Base-by-base conservation (phyloP, 2,329 filamentous ascomycete genomes). In the Cytospora mali region DNA sequence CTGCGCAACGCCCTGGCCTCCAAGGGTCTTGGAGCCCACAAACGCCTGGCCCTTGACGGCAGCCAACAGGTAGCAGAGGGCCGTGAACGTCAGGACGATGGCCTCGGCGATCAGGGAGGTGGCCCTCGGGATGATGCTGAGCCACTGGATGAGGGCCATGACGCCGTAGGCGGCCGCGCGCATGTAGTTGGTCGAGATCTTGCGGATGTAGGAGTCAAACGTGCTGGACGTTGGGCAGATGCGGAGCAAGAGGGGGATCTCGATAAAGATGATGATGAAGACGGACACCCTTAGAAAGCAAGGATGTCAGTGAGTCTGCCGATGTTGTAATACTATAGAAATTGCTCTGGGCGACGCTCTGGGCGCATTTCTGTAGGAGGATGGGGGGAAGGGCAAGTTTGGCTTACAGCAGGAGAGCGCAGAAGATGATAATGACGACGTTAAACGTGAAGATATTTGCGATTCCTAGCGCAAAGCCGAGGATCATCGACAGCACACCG, bases 111-210 rank as follows among this genome's bases (percentile, higher is more conserved):
- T 91, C 75, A 99, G 79, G 72, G 88, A 92, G 56, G 88, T 91
- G 11, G 84, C 75, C 53, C 77, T 74, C 25, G 80, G 72, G 65
- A 90, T 82, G 67, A 93, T 79, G 75, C 92, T 96, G 64, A 96
- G 79, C 86, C 91, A 98, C 77, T 97, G 93, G 52, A 96, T 76
- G 56, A 89, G 73, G 70, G 87, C 90, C 90, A 98, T 94, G 74
- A 86, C 79, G 62, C 79, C 78, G 78, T 99, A 99, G 74, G 96
- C 89, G 62, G 81, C 90, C 23, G 94, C 94, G 77, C 95, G 93
- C 88, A 95, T 96, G 81, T 93, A 98, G 82, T 97, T 98, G 64
- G 93, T 96, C 67, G 92, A 92, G 81, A 99, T 91, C 72, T 86
- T 89, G 77, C 94, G 93, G 76, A 99, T 94, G 75, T 93, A 89